Base-by-base conservation (phyloP, 192 early-diverging fungal genomes). In the Entomortierella parvispora region DNA sequence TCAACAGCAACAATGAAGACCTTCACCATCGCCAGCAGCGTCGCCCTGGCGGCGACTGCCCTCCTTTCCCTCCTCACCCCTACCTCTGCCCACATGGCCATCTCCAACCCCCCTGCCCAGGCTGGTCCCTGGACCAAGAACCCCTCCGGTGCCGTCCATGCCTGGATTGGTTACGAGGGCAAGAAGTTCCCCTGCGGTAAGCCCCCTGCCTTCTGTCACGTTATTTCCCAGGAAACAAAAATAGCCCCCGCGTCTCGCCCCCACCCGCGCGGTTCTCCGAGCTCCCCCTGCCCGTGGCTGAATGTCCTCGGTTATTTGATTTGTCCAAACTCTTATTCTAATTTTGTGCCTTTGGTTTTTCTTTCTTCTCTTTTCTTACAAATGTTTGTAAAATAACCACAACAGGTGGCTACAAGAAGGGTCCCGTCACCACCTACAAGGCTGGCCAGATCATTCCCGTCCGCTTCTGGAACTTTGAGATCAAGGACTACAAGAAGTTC, bases 401-500 rank as follows among this genome's bases (percentile, higher is more conserved):
- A 62, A 45, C 46, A 68, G 66, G 66, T n/a, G 77, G 77, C 10
- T 80, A 80, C 34, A 56, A 56, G 43, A 56, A 49, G 31, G 79
- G 70, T 32, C 52, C 70, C 12, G 80, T 81, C 6, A 79, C 67
- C 3, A 77, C 65, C 28, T 87, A 81, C 65, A 81, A 72, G 2
- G 88, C 88, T 0, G 88, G 88, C 4, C 29, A 71, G 4, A 65
- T 84, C 0, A 68, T 88, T 42, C 50, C 58, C 2, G 81, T 89
- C 20, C 58, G 82, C 25, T 87, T 89, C 50, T 72, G 65, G 60
- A 80, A 80, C 61, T 65, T 65, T 56, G 28, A 66, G 3, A 32
- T 71, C 45, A 63, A 62, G 28, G 69, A 71, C 47, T 57, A 56
- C 54, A 68, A 62, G 45, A 52, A 20, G 15, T 68, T 69, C 40